phyloP scores from a whole-genome alignment of 202 grass and related monocot species.

The Digitaria exilis region DNA sequence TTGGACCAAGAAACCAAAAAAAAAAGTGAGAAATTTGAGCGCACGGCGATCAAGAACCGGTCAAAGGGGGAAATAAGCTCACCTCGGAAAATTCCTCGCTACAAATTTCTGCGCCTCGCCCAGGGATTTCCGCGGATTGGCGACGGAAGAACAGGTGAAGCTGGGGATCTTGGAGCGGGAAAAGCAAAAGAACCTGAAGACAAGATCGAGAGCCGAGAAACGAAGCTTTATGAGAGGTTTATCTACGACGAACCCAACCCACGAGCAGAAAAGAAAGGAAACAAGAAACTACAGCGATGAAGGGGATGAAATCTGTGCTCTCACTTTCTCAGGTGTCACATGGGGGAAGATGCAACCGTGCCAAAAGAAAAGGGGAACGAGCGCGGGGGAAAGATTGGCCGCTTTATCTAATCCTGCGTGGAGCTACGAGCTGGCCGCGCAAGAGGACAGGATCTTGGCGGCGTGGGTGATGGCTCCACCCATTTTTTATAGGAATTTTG shows the following conservation, averaged over 20 bases:
- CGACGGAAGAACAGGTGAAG: slow-evolving; percentile 14
- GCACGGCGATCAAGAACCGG: slow-evolving; percentile 39
- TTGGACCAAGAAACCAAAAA: slow-evolving; percentile 28
- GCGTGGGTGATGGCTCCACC: slow-evolving; percentile 39
- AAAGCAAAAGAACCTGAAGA: neutral
- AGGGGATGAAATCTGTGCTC: slow-evolving; percentile 35
- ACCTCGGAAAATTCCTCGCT: slow-evolving; percentile 16
- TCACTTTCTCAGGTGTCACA: slow-evolving; percentile 59
- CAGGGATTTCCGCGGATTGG: slow-evolving; percentile 25
- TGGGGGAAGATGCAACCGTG: slow-evolving; percentile 42
- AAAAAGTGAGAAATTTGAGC: slow-evolving; percentile 21
- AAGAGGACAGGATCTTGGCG: slow-evolving; percentile 58
- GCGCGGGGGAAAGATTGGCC: neutral
- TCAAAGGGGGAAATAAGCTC: slow-evolving; percentile 26
- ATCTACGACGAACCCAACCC: slow-evolving; percentile 29
- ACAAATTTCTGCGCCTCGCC: neutral
- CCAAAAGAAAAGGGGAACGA: slow-evolving; percentile 6
- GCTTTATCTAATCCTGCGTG: slow-evolving; percentile 39
- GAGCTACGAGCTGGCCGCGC: slow-evolving; percentile 32
- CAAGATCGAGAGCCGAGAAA: slow-evolving; percentile 23
- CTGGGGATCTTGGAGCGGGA: slow-evolving; percentile 32
- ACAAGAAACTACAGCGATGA: neutral
- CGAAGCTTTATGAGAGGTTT: slow-evolving; percentile 63
- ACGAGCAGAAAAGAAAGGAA: neutral
- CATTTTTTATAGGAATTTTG: slow-evolving; percentile 40